Conservation (phyloP, 2,329 filamentous ascomycete species). For the Emericellopsis atlantica region DNA sequence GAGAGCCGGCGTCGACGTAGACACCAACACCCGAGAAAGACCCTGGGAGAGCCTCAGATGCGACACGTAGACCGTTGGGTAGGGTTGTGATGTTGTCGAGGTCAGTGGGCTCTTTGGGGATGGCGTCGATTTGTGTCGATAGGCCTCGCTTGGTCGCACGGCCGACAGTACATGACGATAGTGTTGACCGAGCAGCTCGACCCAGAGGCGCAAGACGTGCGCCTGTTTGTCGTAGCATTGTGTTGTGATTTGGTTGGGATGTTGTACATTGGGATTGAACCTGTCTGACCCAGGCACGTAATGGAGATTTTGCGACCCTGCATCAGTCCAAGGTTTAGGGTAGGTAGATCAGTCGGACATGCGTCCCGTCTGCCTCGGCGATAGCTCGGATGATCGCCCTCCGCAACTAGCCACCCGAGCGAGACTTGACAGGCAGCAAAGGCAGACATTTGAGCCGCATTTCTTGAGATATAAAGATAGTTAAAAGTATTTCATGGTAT, state of each 20-base stretch:
- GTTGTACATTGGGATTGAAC: background rate
- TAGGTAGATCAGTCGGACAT: too few species aligned
- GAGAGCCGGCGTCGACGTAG: constrained; percentile 88
- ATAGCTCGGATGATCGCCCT: constrained; percentile 1
- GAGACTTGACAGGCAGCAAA: too few species aligned
- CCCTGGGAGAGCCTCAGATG: constrained; percentile 85
- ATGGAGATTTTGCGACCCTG: too few species aligned
- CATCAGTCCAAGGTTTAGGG: too few species aligned
- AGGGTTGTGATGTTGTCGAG: constrained; percentile 81
- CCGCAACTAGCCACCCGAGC: background rate
- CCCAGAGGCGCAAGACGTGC: constrained; percentile 15
- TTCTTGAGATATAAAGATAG: background rate
- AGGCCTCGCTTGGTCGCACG: constrained; percentile 5
- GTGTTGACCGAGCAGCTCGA: constrained; percentile 9
- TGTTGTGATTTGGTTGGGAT: constrained; percentile 1
- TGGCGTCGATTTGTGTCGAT: background rate
- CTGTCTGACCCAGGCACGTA: background rate
- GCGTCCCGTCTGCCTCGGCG: background rate
- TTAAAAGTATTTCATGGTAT: too few species aligned
- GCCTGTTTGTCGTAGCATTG: constrained; percentile 23
- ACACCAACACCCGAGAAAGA: constrained; percentile 93
- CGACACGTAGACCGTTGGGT: constrained; percentile 85
- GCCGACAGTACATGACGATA: too few species aligned
- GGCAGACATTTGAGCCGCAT: too few species aligned
- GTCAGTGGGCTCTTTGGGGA: constrained; percentile 56